Conservation (phyloP, 2,329 filamentous ascomycete genomes). For the Ophiostoma novo-ulmi region DNA sequence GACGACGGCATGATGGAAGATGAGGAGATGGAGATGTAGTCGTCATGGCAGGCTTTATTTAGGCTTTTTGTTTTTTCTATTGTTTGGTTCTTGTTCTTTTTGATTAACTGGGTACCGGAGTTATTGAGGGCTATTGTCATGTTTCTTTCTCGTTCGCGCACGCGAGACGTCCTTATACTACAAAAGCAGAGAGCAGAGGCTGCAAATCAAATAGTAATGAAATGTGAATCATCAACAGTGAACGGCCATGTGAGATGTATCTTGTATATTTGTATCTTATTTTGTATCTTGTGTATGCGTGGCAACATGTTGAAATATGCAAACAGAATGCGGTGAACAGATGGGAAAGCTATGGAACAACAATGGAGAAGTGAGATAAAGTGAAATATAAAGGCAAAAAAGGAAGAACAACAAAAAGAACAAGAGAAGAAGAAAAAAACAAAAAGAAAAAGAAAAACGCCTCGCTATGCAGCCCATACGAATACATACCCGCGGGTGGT, state of each 20-base stretch:
- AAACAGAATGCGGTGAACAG: background rate
- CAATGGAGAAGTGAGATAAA: background rate
- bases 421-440: background rate
- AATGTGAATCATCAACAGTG: background rate
- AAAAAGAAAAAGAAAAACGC: constrained; percentile 24
- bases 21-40: constrained; percentile 37
- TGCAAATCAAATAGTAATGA: background rate
- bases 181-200: constrained; percentile 7
- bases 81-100: background rate
- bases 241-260: background rate
- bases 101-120: background rate
- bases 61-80: background rate
- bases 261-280: background rate
- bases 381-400: background rate
- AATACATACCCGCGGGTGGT: background rate
- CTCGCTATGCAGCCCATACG: constrained; percentile 25
- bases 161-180: background rate
- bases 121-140: background rate
- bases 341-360: background rate
- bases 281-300: background rate
- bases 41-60: background rate
- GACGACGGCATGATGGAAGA: constrained; percentile 35
- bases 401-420: background rate
- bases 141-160: background rate
- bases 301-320: constrained; percentile 11